phyloP scores from a whole-genome alignment of 1,139 yeast genomes.

The Kluyveromyces sp. region DNA sequence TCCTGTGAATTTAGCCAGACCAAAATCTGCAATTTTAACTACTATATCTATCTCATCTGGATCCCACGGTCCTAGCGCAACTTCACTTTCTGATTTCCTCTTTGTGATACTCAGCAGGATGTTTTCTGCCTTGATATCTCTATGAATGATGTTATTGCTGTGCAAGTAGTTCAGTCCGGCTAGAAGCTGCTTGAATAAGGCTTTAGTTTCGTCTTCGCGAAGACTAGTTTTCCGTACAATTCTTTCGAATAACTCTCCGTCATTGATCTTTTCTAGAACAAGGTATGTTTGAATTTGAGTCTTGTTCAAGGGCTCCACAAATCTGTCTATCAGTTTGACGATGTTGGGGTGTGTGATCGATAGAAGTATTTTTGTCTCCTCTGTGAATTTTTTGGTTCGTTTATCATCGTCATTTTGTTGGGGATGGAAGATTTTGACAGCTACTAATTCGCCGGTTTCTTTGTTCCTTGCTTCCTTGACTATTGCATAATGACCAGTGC shows the following conservation, averaged over 20 bases:
- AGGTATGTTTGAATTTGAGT: slow-evolving; percentile 53
- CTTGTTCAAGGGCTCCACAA: slow-evolving; percentile 58
- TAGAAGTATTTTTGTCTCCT: slow-evolving; percentile 59
- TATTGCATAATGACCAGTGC: slow-evolving; percentile 73
- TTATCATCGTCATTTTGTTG: slow-evolving; percentile 47
- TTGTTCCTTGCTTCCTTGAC: slow-evolving; percentile 63
- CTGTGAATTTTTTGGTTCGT: slow-evolving; percentile 45
- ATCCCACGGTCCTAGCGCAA: slow-evolving; percentile 68
- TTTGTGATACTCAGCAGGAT: slow-evolving; percentile 56
- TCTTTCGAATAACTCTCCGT: slow-evolving; percentile 69
- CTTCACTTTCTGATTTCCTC: slow-evolving; percentile 34
- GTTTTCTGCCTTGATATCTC: slow-evolving; percentile 77
- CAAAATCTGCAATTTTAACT: slow-evolving; percentile 78
- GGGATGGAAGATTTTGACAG: slow-evolving; percentile 74
- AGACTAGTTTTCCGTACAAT: slow-evolving; percentile 56
- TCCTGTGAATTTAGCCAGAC: slow-evolving; percentile 74
- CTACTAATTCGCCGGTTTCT: slow-evolving; percentile 52
- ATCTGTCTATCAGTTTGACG: slow-evolving; percentile 58
- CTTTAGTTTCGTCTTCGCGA: slow-evolving; percentile 54
- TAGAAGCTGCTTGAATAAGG: slow-evolving; percentile 54
- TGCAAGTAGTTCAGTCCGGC: slow-evolving; percentile 59
- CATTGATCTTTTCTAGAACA: slow-evolving; percentile 65
- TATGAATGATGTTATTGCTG: slow-evolving; percentile 56
- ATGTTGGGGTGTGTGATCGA: slow-evolving; percentile 67
- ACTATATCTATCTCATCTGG: slow-evolving; percentile 51